Evolutionary conservation across 2,329 filamentous ascomycete genomes (phyloP), one percentile per base, ranked within the genome.

Genomic region (Diaporthe sp.): DNA sequence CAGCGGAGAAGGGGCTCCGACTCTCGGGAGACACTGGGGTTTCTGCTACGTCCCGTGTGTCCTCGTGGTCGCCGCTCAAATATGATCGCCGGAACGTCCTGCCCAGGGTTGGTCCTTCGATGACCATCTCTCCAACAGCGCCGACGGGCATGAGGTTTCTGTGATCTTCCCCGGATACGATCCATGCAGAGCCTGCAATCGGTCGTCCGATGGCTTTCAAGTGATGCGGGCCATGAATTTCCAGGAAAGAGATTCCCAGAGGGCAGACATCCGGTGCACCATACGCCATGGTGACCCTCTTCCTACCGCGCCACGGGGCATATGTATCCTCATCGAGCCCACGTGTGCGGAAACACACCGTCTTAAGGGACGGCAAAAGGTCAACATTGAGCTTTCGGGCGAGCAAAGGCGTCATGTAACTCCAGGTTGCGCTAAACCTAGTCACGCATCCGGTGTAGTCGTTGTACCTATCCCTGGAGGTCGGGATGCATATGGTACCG

Each of bases 401-500:
- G n/a, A 93, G 86, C 0, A 90, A 86, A 2, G 91, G 89, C 0
- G 92, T 93, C 77, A 92, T 86, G 78, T 89, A 87, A 4, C 87
- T 87, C 84, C 86, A 88, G 65, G 86, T 90, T 42, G 87, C 88
- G 22, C 87, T 81, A 84, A 89, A 88, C 0, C 85, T 81, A 8
- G 85, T 84, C 42, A 92, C 88, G 0, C 86, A 86, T 2, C 85
- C 87, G 1, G 85, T 82, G 4, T 92, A 83, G 72, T 91, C 86
- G 72, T 87, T 85, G 46, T 88, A 80, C 22, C 88, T 83, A 73
- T 90, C 87, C 7, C 85, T 80, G 1, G 87, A 83, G 8, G 87
- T 86, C 0, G 91, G 90, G 0, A 92, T 84, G 75, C 91, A 92
- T 8, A 93, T 85, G 72, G 89, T 92, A 0, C 89, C 91, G 28